Evolutionary conservation across 2,329 filamentous ascomycete genomes (phyloP).

Genomic region (Ophiostoma sp.): DNA sequence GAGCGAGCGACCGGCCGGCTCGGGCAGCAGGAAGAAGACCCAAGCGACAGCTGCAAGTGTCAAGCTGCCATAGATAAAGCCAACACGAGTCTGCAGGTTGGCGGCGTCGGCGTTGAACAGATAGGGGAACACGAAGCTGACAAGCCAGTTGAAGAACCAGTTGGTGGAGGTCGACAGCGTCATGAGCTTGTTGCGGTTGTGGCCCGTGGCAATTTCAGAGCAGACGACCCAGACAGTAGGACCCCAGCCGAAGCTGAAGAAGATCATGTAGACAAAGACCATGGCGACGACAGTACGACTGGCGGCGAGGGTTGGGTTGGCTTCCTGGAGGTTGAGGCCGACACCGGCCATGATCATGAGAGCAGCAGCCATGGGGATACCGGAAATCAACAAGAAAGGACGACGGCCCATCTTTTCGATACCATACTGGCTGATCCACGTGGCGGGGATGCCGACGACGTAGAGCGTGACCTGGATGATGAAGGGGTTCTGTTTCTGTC

Average conservation of each 20-base stretch:
- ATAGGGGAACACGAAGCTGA: conserved; percentile 6
- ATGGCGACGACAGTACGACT: conserved; percentile 3
- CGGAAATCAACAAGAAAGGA: neutral
- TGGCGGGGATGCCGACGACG: neutral
- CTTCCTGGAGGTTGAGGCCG: neutral
- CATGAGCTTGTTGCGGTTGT: conserved; percentile 12
- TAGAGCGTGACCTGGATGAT: conserved; percentile 13
- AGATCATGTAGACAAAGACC: conserved; percentile 12
- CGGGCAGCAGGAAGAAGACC: neutral
- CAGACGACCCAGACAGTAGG: neutral
- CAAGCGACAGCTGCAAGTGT: neutral
- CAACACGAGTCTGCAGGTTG: conserved; percentile 3
- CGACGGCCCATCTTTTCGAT: conserved; percentile 13
- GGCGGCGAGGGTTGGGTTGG: neutral
- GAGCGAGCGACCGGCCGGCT: neutral
- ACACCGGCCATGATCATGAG: conserved; percentile 15
- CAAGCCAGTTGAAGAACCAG: conserved; percentile 8
- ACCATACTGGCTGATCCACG: conserved; percentile 8
- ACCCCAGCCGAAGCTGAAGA: conserved; percentile 9
- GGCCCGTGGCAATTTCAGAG: neutral
- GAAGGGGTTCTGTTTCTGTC: neutral
- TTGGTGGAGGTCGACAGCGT: neutral
- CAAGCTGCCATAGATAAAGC: neutral
- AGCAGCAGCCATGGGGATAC: conserved; percentile 2
- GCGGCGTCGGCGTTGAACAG: conserved; percentile 4